A percentile compares a stretch with the other conserved stretches of the same genome.
Evolutionary conservation across 306 rosid species (phyloP).

Genomic region (Quillaja saponaria): DNA sequence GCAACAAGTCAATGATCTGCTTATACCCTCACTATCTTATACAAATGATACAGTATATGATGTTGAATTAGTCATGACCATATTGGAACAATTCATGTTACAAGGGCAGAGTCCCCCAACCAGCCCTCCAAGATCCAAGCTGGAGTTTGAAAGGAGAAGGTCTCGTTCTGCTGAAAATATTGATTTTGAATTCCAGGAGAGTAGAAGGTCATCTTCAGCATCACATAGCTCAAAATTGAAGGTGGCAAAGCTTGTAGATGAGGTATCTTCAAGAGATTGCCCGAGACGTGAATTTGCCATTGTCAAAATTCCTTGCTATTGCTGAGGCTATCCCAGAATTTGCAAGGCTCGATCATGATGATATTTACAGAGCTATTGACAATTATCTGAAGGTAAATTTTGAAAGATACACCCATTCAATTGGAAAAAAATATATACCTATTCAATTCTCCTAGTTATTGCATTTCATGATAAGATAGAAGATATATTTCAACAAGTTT

Average conservation of each 20-base stretch:
- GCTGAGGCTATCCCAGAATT: slow-evolving; percentile 88
- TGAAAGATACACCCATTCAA: neutral
- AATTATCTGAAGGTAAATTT: slow-evolving; percentile 82
- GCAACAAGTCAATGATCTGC: slow-evolving; percentile 71
- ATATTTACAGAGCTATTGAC: slow-evolving; percentile 92
- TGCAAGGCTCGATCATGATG: slow-evolving; percentile 95
- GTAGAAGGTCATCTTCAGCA: slow-evolving; percentile 92
- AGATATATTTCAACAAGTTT: slow-evolving; percentile 29
- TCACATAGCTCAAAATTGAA: slow-evolving; percentile 83
- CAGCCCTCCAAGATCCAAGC: slow-evolving; percentile 78
- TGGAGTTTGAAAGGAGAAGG: slow-evolving; percentile 70
- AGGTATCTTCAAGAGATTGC: slow-evolving; percentile 86
- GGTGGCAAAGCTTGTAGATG: slow-evolving; percentile 90
- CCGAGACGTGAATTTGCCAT: slow-evolving; percentile 66
- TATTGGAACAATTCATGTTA: slow-evolving; percentile 73
- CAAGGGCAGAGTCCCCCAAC: slow-evolving; percentile 94
- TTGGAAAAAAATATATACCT: too few relatives aligned
- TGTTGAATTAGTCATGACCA: slow-evolving; percentile 72
- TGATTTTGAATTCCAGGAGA: slow-evolving; percentile 86
- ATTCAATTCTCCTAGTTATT: slow-evolving; percentile 27
- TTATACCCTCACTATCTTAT: slow-evolving; percentile 67
- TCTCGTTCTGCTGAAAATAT: slow-evolving; percentile 93
- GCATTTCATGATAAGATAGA: slow-evolving; percentile 21
- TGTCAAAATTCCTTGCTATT: slow-evolving; percentile 70
- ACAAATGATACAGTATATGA: slow-evolving; percentile 55